These are phyloP conservation scores for Chaetomium sp. DNA, from an alignment of 2,329 filamentous ascomycete species.

Conservation along the genomic window DNA sequence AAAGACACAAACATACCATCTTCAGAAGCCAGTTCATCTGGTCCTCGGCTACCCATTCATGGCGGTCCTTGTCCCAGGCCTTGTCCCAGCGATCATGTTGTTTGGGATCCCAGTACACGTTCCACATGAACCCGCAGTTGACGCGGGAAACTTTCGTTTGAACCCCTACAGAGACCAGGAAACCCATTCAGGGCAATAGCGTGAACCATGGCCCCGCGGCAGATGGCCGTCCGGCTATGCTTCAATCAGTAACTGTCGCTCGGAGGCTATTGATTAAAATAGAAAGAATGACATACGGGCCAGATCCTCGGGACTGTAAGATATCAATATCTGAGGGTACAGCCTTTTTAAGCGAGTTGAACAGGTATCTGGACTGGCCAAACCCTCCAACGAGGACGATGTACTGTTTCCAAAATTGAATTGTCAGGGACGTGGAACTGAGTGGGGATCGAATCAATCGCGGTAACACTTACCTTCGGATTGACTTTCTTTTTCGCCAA, in stretches of 20 bases:
- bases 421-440: not conserved
- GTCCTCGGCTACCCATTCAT: not conserved
- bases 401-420: constrained; percentile 24
- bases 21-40: constrained; percentile 21
- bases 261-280: not conserved
- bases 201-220: constrained; percentile 20
- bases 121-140: constrained; percentile 10
- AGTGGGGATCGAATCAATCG: not conserved
- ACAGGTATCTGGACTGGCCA: constrained; percentile 29
- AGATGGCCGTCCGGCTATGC: constrained; percentile 20
- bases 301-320: constrained; percentile 27
- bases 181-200: not conserved
- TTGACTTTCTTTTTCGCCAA: not conserved
- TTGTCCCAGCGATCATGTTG: constrained; percentile 10
- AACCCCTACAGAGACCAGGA: not conserved
- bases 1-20: not conserved
- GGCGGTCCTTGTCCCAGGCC: not conserved
- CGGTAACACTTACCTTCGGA: constrained; percentile 25
- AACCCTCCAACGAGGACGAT: constrained; percentile 36
- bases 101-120: not conserved
- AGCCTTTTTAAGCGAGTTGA: constrained; percentile 9
- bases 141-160: constrained; percentile 12
- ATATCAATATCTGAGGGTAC: constrained; percentile 18
- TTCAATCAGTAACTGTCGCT: not conserved
- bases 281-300: constrained; percentile 29